Evolutionary conservation across 2,329 filamentous ascomycete species (phyloP), one percentile per base, ranked within the genome.

Genomic region (Stenocarpella maydis): DNA sequence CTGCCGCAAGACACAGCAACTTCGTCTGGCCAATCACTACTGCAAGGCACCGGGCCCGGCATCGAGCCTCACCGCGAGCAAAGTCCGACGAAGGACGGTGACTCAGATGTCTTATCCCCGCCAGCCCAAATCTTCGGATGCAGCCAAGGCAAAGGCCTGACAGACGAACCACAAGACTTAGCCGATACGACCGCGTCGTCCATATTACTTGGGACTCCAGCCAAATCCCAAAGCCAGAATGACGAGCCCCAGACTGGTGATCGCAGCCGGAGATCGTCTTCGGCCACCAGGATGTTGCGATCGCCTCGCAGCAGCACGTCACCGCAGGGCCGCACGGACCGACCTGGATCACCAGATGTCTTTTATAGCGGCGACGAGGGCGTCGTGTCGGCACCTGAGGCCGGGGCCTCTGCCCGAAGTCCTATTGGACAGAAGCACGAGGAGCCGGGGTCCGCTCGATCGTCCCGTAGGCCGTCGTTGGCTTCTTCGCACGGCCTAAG

Each of bases 391-490:
- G 47, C 61, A 5, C 61, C 17, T 28, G 31, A 31, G 15, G 43
- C 52, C 17, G 19, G 41, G 2, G 15, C 21, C n/a, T 58, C 68
- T 49, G 69, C 34, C 17, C 67, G 61, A n/a, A 60, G 37, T 49
- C 39, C 49, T n/a, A 24, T 65, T 8, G 63, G 53, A 3, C 68
- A 67, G 41, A 72, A 69, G 31, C 49, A 61, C 39, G 70, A 72
- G 68, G 72, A 71, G 64, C 39, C 52, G 15, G 41, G 64, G 31
- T 65, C 64, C 14, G 28, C 58, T 15, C 28, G 52, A 45, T 58
- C 64, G 7, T 67, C 64, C 41, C 64, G 52, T n/a, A 67, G 64
- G 24, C 49, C 41, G n/a, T 67, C 64, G 2, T 28, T 67, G 31
- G 54, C 55, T 43, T 47, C 65, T 43, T 47, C 50, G 31, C 63